A percentile compares a stretch with the other conserved stretches of the same genome.
These are phyloP conservation scores for Paramecium octaurelia DNA, from an alignment of 73 alveolate genomes.

Conservation along the genomic window DNA sequence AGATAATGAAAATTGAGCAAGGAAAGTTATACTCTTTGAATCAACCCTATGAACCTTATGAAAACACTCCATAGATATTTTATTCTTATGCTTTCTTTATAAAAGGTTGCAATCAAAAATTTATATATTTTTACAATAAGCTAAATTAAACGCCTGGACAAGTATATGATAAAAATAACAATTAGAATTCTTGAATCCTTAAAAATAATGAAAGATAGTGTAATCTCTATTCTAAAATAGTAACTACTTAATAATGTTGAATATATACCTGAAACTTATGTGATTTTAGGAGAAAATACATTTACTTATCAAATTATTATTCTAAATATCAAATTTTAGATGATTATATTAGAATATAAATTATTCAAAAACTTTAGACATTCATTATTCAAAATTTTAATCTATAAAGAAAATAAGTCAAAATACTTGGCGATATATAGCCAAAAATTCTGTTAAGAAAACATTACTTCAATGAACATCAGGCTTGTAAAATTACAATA, in stretches of 20 bases:
- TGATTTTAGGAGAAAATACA: constrained; percentile 5
- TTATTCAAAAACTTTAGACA: no score
- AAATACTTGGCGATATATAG: not conserved
- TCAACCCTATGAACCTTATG: not conserved
- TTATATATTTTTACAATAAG: not conserved
- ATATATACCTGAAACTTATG: not conserved
- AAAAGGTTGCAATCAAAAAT: not conserved
- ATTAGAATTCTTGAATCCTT: not conserved
- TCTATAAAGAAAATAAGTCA: no score
- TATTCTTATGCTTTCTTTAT: not conserved
- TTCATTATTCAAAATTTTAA: no score
- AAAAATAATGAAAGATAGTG: not conserved
- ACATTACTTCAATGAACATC: no score
- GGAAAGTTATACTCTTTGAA: not conserved
- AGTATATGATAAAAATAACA: not conserved
- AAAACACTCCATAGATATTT: no score
- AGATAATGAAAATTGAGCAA: not conserved
- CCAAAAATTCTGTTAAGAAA: not conserved
- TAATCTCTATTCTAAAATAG: not conserved
- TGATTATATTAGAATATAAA: no score
- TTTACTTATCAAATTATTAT: no score
- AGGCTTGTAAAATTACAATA: no score
- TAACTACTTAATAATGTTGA: not conserved
- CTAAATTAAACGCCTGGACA: not conserved
- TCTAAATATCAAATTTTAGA: no score